Evolutionary conservation across 768 basidiomycete species (phyloP), one percentile per base, ranked within the genome.

Genomic region (Arthromyces matolae): DNA sequence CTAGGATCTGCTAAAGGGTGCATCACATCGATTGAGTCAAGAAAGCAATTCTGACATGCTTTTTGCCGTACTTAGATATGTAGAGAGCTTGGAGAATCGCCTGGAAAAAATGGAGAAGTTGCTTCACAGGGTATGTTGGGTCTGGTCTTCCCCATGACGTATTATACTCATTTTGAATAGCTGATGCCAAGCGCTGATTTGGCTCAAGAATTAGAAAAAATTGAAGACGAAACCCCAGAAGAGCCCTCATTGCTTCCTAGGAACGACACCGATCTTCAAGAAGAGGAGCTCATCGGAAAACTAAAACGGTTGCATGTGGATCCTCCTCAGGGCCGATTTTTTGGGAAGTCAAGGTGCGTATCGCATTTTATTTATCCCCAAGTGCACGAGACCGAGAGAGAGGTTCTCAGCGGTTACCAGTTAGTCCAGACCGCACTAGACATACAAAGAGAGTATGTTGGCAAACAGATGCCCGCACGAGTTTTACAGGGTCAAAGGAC

Each of bases 1-100:
- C 71, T 84, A 19, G 84, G 84, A 3, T 75, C 81, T 32, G 78
- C 82, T 14, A 83, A 83, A 68, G 77, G 79, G 79, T 83, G 51
- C 37, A 73, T 58, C 28, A 33, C 25, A 18, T 43, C 18, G n/a
- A 10, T 44, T 22, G n/a, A 20, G 38, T 23, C 24, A 28, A 25
- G 6, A 28, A 12, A 12, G 10, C 16, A 22, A 16, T 31, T 18
- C 19, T 49, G 24, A 34, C 10, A 14, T 25, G 25, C 38, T 10
- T 28, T 28, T 9, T 54, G 16, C 18, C 14, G 14, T 50, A 22
- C 42, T 14, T 36, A 60, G 81, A 52, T 83, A 83, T 60, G 76
- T 83, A 14, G 79, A 84, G 57, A 75, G 72, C 40, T 69, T 86
- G 29, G 84, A 86, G 63, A 71, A 62, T 47, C 74, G 83, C 9